Percentiles rank a stretch among this genome's conserved stretches.
Conservation (phyloP, 2,329 filamentous ascomycete genomes). For the Dothidotthia symphoricarpi region DNA sequence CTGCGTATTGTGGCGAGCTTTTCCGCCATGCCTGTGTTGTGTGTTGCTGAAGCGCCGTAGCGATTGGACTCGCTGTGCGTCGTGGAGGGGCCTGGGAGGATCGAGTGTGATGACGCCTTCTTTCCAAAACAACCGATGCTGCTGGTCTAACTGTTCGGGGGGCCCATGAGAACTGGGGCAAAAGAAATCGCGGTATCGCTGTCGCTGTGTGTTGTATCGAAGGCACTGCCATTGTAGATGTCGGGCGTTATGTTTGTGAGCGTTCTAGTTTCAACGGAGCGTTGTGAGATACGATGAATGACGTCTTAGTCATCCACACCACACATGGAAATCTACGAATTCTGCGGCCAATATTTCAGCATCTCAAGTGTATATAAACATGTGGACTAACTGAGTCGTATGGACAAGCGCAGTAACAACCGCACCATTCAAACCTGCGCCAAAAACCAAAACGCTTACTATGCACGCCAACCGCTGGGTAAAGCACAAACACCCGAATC, state of each 20-base stretch:
- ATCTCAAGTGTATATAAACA: no score
- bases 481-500: conserved; percentile 9
- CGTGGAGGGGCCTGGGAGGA: conserved; percentile 13
- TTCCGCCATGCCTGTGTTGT: conserved; percentile 7
- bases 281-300: not conserved
- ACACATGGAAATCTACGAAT: no score
- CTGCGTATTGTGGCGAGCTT: conserved; percentile 3
- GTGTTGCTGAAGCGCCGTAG: conserved; percentile 10
- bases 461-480: conserved; percentile 17
- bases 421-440: not conserved
- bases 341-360: no score
- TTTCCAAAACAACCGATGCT: conserved; percentile 12
- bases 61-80: conserved; percentile 9
- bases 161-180: conserved; percentile 40
- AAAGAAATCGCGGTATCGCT: conserved; percentile 41
- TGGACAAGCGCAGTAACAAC: not conserved
- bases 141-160: conserved; percentile 25
- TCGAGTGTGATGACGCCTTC: conserved; percentile 13
- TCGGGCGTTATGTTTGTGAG: conserved; percentile 15
- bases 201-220: conserved; percentile 18
- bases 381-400: no score
- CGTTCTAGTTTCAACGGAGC: no score
- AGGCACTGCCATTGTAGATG: conserved; percentile 24
- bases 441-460: conserved; percentile 12
- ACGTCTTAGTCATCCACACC: no score